Percentiles rank a stretch among this genome's conserved stretches.
phyloP scores from a whole-genome alignment of 306 rosid species.

The Pueraria montana region DNA sequence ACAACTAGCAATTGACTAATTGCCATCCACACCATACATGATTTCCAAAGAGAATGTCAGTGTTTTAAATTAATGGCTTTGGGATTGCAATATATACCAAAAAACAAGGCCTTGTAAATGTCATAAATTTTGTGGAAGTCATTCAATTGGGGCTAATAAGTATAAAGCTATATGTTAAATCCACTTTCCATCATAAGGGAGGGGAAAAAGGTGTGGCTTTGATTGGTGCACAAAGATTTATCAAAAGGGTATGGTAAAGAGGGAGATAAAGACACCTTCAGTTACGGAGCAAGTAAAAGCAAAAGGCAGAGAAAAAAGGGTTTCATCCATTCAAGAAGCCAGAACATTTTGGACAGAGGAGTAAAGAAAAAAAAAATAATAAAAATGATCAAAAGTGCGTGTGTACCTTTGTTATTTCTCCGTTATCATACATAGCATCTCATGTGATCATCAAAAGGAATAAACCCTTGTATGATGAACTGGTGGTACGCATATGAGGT shows the following conservation, averaged over 20 bases:
- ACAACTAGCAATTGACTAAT: constrained; percentile 25
- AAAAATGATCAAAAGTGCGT: constrained; percentile 28
- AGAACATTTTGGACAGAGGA: constrained; percentile 36
- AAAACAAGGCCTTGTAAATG: constrained; percentile 39
- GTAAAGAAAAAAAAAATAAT: constrained; percentile 6
- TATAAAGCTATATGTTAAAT: constrained; percentile 52
- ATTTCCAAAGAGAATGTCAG: constrained; percentile 49
- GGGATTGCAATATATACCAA: constrained; percentile 41
- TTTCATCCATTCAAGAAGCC: constrained; percentile 48
- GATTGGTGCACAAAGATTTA: constrained; percentile 62
- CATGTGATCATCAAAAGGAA: constrained; percentile 42
- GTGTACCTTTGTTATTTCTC: constrained; percentile 40
- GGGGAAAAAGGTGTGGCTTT: constrained; percentile 52
- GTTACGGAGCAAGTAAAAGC: constrained; percentile 57
- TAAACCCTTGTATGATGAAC: constrained; percentile 14
- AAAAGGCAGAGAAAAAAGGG: constrained; percentile 51
- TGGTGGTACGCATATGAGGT: neutral
- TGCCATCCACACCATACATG: constrained; percentile 20
- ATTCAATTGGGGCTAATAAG: constrained; percentile 36
- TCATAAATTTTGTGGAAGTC: constrained; percentile 48
- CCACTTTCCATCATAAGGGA: constrained; percentile 37
- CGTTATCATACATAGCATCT: constrained; percentile 28
- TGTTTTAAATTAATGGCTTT: constrained; percentile 30
- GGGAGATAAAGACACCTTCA: constrained; percentile 64
- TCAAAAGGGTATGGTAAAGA: constrained; percentile 60